Conservation (phyloP, 257 asterid species). For the Gentiana macrophylla region DNA sequence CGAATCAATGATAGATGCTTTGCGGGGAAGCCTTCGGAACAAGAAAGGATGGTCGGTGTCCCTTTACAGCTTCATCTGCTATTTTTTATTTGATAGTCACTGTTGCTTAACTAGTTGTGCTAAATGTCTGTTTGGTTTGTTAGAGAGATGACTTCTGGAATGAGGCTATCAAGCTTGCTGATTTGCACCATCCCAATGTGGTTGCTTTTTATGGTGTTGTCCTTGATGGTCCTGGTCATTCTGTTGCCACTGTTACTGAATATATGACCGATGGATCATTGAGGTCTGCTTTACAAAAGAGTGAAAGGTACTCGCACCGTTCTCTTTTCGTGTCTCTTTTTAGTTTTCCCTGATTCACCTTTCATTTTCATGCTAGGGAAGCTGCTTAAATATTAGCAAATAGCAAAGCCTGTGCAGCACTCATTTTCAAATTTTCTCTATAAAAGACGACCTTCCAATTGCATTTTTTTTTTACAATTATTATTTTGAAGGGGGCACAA, state of each 20-base stretch:
- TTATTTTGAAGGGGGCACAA: too few relatives aligned
- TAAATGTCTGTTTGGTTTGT: slow-evolving; percentile 11
- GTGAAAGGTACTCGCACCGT: slow-evolving; percentile 50
- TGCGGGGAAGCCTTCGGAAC: slow-evolving; percentile 93
- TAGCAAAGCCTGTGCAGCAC: too few relatives aligned
- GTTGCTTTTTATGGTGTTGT: slow-evolving; percentile 99
- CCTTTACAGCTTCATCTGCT: slow-evolving; percentile 2
- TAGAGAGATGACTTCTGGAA: slow-evolving; percentile 99
- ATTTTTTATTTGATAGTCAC: not conserved
- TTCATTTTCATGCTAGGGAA: too few relatives aligned
- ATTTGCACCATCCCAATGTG: slow-evolving; percentile 97
- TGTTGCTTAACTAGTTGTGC: slow-evolving; percentile 4
- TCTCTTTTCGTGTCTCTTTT: not conserved
- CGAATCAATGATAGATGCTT: slow-evolving; percentile 92
- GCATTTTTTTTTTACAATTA: too few relatives aligned
- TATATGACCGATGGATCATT: slow-evolving; percentile 97
- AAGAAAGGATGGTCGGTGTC: slow-evolving; percentile 85
- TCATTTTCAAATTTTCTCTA: too few relatives aligned
- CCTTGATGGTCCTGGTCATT: slow-evolving; percentile 89
- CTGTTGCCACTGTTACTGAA: slow-evolving; percentile 96
- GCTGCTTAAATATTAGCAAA: too few relatives aligned
- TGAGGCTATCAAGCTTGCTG: slow-evolving; percentile 97
- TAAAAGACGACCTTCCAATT: too few relatives aligned
- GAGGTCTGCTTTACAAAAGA: slow-evolving; percentile 82
- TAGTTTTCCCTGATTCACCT: too few relatives aligned